These are phyloP conservation scores for Spizellomyces sp. DNA, from an alignment of 192 early-diverging fungal genomes.

Conservation along the genomic window DNA sequence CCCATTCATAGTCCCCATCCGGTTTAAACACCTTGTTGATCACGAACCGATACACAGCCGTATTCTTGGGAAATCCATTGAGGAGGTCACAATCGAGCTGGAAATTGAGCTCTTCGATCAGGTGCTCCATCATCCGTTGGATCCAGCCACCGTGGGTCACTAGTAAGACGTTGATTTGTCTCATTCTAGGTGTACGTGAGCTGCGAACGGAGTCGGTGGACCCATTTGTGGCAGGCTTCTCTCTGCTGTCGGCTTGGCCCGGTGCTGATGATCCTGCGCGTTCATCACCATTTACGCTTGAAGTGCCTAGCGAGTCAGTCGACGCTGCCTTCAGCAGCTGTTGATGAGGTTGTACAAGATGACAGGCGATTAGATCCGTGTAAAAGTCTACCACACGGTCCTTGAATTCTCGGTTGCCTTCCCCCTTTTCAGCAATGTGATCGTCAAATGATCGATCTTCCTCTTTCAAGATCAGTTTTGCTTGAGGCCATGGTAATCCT, in stretches of 20 bases:
- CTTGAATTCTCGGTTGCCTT: conserved; percentile 34
- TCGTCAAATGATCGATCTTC: conserved; percentile 44
- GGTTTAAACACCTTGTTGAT: conserved; percentile 36
- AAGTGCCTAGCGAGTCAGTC: conserved; percentile 4
- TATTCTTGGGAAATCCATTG: conserved; percentile 49
- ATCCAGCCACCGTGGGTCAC: conserved; percentile 56
- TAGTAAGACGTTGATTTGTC: conserved; percentile 42
- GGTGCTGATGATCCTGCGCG: not conserved
- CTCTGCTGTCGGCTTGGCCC: not conserved
- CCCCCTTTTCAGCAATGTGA: conserved; percentile 45
- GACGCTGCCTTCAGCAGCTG: conserved; percentile 29
- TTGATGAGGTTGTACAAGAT: conserved; percentile 45
- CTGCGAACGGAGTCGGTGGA: conserved; percentile 7
- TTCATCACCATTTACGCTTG: conserved; percentile 5
- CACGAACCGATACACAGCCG: conserved; percentile 39
- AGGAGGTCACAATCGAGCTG: conserved; percentile 6
- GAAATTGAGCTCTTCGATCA: conserved; percentile 47
- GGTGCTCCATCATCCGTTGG: conserved; percentile 37
- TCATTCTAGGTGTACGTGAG: conserved; percentile 18
- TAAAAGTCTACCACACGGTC: conserved; percentile 49
- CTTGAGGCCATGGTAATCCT: conserved; percentile 43
- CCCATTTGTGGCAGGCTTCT: not conserved
- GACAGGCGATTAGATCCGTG: conserved; percentile 40
- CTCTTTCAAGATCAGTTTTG: conserved; percentile 43
- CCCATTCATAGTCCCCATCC: conserved; percentile 50